Base-by-base conservation (phyloP, 805 yeast genomes). In the Yarrowia sp. region DNA sequence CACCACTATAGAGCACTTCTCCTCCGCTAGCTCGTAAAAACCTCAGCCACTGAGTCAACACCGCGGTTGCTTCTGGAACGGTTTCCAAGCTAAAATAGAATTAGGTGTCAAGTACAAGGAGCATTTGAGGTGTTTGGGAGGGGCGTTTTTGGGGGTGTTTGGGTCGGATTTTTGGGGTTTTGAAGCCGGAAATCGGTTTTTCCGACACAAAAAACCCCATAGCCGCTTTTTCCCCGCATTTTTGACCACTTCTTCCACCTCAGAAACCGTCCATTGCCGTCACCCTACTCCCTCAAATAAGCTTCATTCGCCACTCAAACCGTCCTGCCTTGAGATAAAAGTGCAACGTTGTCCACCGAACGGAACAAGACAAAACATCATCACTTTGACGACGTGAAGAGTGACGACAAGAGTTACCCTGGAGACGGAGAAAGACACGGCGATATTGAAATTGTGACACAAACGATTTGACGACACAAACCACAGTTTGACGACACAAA, bases 41-140 rank as follows among this genome's bases (percentile, higher is more conserved):
- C 53, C 53, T 47, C 56, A 50, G 56, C 56, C 56, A 50, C 56
- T 52, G 40, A 13, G 17, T 52, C 43, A 30, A 15, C 17, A 52
- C 34, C 19, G 43, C 58, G 43, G 58, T 52, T 38, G 58, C 58
- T 52, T 52, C 58, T 52, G 43, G 58, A 52, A 52, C 58, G 58
- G 58, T 36, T 52, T 36, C 13, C 17, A 52, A 38, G 14, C 43
- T n/a, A 12, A 19, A 52, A 19, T 9, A 14, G 14, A 10, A n/a
- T 19, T 19, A 52, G 20, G 58, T 19, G 20, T 38, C 43, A 20
- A 14, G 13, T 14, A 7, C 14, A 19, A 33, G 43, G 43, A 38
- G 58, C 17, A 42, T 50, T 50, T 19, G 19, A 34, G 40, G 20
- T 34, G 40, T 24, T n/a, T 10, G 30, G 9, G 47, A 9, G 13